These are phyloP conservation scores for Russula vinacea DNA, from an alignment of 768 basidiomycete species.

Conservation along the genomic window DNA sequence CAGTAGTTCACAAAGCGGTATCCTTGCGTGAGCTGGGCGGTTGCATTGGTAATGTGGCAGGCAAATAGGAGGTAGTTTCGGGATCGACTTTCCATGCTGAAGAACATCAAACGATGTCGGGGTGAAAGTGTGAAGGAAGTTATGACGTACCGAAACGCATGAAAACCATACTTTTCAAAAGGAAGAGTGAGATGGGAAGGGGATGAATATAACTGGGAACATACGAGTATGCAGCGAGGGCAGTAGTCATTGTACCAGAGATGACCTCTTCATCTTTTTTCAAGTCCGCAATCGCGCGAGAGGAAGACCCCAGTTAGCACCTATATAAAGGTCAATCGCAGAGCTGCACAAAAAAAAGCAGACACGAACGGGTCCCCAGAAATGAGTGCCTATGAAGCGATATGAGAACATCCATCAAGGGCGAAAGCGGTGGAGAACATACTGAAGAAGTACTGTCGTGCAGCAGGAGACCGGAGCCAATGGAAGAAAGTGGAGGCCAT, in stretches of 20 bases:
- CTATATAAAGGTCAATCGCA: constrained; percentile 46
- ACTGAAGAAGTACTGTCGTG: constrained; percentile 95
- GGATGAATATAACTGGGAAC: constrained; percentile 37
- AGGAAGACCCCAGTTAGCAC: constrained; percentile 99
- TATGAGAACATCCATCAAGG: constrained; percentile 27
- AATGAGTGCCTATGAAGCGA: constrained; percentile 74
- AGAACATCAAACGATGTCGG: neutral
- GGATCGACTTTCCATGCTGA: constrained; percentile 90
- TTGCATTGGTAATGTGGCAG: constrained; percentile 88
- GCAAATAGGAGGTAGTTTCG: constrained; percentile 95
- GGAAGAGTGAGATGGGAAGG: constrained; percentile 13
- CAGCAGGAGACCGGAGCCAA: constrained; percentile 90
- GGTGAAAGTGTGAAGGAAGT: neutral
- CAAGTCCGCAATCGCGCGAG: constrained; percentile 90
- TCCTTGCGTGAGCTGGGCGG: constrained; percentile 82
- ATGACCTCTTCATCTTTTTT: constrained; percentile 94
- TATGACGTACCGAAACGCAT: constrained; percentile 79
- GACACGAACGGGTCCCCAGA: constrained; percentile 94
- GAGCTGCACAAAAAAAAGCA: constrained; percentile 2
- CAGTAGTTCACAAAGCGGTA: constrained; percentile 87
- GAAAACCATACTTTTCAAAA: constrained; percentile 61
- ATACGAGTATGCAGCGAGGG: constrained; percentile 88
- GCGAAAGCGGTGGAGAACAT: constrained; percentile 36
- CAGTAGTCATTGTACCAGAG: constrained; percentile 94
- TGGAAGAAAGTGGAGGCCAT: constrained; percentile 85